Conservation (phyloP, 345 rosid genomes). For the Salix purpurea region DNA sequence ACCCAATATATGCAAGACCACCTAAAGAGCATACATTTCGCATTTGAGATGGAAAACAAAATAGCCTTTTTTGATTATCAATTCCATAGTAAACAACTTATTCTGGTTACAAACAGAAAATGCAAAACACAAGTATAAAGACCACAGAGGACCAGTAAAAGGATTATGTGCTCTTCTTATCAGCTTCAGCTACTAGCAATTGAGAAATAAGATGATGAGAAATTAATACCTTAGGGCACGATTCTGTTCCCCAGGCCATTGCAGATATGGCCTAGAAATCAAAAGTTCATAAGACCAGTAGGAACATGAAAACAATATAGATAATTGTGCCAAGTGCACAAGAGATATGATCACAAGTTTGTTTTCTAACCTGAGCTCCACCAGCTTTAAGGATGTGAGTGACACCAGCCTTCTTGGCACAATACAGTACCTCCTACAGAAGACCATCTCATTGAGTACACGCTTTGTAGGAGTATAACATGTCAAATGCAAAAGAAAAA, state of each 20-base stretch:
- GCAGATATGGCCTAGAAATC: conserved; percentile 77
- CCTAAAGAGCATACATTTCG: background rate
- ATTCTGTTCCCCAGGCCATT: conserved; percentile 95
- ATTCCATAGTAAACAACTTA: background rate
- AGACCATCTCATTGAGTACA: background rate
- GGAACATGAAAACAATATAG: background rate
- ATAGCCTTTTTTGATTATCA: background rate
- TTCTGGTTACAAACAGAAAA: background rate
- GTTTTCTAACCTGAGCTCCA: conserved; percentile 75
- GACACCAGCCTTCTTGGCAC: conserved; percentile 92
- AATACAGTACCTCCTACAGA: conserved; percentile 71
- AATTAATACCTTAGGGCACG: conserved; percentile 82
- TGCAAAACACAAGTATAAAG: background rate
- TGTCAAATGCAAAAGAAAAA: background rate
- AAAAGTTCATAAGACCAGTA: background rate
- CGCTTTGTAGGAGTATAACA: background rate
- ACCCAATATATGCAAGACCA: background rate
- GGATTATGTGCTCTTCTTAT: background rate
- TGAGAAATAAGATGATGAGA: background rate
- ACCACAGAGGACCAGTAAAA: background rate
- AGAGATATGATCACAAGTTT: background rate
- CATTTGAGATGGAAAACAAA: background rate
- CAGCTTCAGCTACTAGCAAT: background rate
- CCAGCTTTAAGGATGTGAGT: conserved; percentile 95
- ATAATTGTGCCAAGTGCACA: background rate